Conservation (phyloP, 176 grass and related monocot genomes). For the Eragrostis nindensis region DNA sequence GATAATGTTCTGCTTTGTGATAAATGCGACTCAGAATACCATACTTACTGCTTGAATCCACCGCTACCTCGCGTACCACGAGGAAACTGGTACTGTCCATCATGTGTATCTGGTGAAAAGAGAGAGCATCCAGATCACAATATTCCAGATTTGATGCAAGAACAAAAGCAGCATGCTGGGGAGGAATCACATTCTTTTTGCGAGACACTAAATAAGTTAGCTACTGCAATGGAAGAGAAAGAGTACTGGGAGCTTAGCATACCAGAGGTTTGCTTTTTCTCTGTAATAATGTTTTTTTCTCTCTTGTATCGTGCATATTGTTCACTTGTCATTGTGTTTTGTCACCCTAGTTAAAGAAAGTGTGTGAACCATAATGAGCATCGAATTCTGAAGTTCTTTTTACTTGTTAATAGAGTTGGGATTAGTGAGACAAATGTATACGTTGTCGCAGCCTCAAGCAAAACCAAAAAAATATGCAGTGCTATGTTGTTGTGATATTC, state of each 20-base stretch:
- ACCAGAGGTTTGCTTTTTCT: conserved; percentile 68
- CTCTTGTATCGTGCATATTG: conserved; percentile 18
- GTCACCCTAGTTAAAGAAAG: conserved; percentile 9
- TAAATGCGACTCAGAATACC: conserved; percentile 93
- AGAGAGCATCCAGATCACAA: conserved; percentile 43
- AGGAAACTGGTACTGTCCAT: conserved; percentile 97
- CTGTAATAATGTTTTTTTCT: conserved; percentile 28
- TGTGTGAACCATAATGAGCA: neutral
- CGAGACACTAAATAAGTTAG: conserved; percentile 60
- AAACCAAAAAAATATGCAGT: neutral
- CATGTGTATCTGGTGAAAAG: conserved; percentile 61
- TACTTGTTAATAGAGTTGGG: conserved; percentile 22
- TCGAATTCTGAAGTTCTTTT: conserved; percentile 8
- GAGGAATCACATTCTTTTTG: conserved; percentile 64
- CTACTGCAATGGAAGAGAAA: conserved; percentile 75
- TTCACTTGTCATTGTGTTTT: conserved; percentile 1
- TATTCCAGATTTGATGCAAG: conserved; percentile 45
- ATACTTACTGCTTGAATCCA: conserved; percentile 95
- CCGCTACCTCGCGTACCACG: conserved; percentile 85
- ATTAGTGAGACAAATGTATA: conserved; percentile 11
- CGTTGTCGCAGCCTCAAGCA: no score
- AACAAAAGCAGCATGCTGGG: conserved; percentile 50
- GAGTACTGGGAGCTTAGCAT: conserved; percentile 91
- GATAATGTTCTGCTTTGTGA: conserved; percentile 93
- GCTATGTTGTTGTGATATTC: conserved; percentile 17